A percentile compares a stretch with the other conserved stretches of the same genome.
phyloP scores from a whole-genome alignment of 2,329 filamentous ascomycete species.

The Ophiostoma montium region DNA sequence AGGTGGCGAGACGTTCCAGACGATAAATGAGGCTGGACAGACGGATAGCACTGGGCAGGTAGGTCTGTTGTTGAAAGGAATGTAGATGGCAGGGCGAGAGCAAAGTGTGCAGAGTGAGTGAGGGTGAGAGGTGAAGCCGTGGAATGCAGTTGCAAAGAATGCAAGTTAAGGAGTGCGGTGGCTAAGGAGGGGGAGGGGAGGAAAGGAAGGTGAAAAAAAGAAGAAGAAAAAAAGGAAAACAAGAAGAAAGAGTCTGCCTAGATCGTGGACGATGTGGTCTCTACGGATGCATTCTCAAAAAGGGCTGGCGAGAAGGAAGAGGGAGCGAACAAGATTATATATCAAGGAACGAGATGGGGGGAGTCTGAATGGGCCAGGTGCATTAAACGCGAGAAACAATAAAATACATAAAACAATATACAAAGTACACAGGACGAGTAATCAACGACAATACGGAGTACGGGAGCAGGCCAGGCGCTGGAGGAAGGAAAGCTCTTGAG shows the following conservation, averaged over 20 bases:
- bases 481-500: background rate
- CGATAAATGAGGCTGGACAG: background rate
- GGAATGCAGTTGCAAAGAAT: background rate
- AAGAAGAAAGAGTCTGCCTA: background rate
- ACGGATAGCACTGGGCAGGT: background rate
- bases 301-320: background rate
- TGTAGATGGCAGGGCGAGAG: background rate
- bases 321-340: background rate
- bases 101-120: no score
- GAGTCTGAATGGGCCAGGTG: no score
- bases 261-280: background rate
- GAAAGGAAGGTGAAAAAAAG: background rate
- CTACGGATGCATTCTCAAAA: background rate
- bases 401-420: no score
- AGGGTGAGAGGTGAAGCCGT: background rate
- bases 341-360: background rate
- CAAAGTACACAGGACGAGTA: no score
- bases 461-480: no score
- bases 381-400: no score
- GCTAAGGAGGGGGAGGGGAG: background rate
- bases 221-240: background rate
- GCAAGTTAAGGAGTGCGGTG: background rate
- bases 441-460: no score
- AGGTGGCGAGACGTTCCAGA: slow-evolving; percentile 10
- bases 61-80: background rate